Evolutionary conservation across 805 yeast species (phyloP).

Genomic region (Saccharomycopsis sp.): DNA sequence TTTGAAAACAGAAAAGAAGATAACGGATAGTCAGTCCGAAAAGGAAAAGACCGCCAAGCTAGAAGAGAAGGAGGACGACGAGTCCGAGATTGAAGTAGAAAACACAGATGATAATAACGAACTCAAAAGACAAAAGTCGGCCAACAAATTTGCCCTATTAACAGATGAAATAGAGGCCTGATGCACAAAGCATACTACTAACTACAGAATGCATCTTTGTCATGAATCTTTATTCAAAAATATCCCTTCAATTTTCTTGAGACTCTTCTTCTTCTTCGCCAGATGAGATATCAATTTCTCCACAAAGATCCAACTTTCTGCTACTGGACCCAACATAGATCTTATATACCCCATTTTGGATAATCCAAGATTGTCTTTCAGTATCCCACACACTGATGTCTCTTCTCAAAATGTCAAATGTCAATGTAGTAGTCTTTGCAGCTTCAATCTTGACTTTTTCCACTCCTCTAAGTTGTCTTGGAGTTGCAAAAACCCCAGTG

Average conservation of each 20-base stretch:
- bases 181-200: too few relatives aligned
- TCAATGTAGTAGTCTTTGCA: conserved; percentile 31
- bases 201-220: too few relatives aligned
- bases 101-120: conserved; percentile 13
- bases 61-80: conserved; percentile 2
- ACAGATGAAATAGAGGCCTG: conserved; percentile 19
- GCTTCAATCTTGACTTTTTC: conserved; percentile 42
- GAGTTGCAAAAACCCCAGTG: conserved; percentile 32
- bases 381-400: conserved; percentile 53
- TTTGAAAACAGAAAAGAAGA: conserved; percentile 1
- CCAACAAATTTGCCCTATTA: conserved; percentile 11
- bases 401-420: conserved; percentile 39
- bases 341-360: conserved; percentile 46
- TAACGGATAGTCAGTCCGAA: not conserved
- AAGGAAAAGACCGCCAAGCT: not conserved
- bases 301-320: conserved; percentile 17
- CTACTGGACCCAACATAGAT: conserved; percentile 40
- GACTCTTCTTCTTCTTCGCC: conserved; percentile 2
- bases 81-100: conserved; percentile 5
- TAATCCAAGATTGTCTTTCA: conserved; percentile 46
- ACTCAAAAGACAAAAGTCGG: not conserved
- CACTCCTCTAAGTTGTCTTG: conserved; percentile 47
- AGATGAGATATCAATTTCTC: conserved; percentile 16
- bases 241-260: too few relatives aligned
- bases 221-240: too few relatives aligned